These are phyloP conservation scores for Phalaenopsis hybrid DNA, from an alignment of 116 monocot species.

Conservation along the genomic window DNA sequence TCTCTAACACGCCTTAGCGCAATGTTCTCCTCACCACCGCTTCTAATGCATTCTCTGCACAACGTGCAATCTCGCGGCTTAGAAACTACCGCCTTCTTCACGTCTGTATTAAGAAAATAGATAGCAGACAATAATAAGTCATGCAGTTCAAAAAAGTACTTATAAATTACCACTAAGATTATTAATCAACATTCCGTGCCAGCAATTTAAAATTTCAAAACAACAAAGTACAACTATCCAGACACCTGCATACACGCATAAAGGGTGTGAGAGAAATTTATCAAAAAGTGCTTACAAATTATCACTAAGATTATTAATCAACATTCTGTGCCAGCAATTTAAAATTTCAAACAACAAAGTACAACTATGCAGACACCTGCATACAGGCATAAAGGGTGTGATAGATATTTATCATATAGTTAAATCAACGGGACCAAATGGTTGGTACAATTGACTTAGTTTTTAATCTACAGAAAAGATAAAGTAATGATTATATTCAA, in stretches of 20 bases:
- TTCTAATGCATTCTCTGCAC: constrained; percentile 87
- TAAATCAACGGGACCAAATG: not conserved
- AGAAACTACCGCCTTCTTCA: constrained; percentile 57
- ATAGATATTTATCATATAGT: not conserved
- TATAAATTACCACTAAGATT: not conserved
- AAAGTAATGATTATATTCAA: too few species aligned
- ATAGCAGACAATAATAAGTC: not conserved
- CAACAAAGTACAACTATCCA: not conserved
- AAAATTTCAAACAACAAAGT: not conserved
- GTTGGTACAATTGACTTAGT: too few species aligned
- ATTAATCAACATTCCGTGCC: not conserved
- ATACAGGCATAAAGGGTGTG: not conserved
- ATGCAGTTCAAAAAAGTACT: not conserved
- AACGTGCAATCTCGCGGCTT: constrained; percentile 77
- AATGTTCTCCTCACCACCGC: constrained; percentile 38
- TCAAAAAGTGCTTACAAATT: not conserved
- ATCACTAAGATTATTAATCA: too few species aligned
- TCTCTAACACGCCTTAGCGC: constrained; percentile 74
- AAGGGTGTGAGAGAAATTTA: not conserved
- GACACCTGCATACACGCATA: not conserved
- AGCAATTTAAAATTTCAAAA: not conserved
- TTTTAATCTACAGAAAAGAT: not conserved
- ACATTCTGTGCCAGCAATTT: not conserved
- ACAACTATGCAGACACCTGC: not conserved
- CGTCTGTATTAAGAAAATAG: constrained; percentile 28